Evolutionary conservation across 2,329 filamentous ascomycete species (phyloP), one percentile per base, ranked within the genome.

Genomic region (Fusarium lateritium): DNA sequence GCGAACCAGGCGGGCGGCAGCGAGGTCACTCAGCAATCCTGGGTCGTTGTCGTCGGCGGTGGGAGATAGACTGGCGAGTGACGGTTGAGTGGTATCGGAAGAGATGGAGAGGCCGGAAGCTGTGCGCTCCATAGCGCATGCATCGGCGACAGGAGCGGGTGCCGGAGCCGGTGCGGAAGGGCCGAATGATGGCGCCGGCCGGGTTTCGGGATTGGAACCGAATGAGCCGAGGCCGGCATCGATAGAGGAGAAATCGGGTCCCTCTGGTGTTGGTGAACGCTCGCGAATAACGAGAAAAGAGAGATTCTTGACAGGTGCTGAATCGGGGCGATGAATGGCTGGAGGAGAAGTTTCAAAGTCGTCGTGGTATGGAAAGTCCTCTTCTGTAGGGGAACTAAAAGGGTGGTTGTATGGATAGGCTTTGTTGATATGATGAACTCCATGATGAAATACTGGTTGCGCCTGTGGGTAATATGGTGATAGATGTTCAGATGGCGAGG

Each of bases 41-140:
- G 53, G 75, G n/a, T 76, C 73, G 42, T 78, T 79, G 33, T 79
- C 77, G 56, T 75, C 70, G 34, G 54, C 57, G 1, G 65, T 72
- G 10, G 62, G 71, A 40, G 62, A 68, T 60, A 73, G 68, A 62
- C 66, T 73, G 55, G 59, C 63, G 17, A 70, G 58, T 10, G 76
- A 75, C 42, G 77, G 73, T 26, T 79, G 76, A 6, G 77, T 76
- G 2, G 77, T 77, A 53, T 83, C 80, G 11, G 82, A 80, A 13
- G 80, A 80, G 56, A 86, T 84, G 50, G 83, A 83, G 19, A 83
- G 77, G 21, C 84, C 84, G 1, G 84, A 85, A 39, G 80, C 80
- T 28, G 84, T 86, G 28, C 83, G 79, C 68, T 86, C 84, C 79
- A 86, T 82, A 28, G 76, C 65, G 50, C 67, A 73, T 34, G 69